Evolutionary conservation across 352 stramenopile genomes (phyloP), one percentile per base, ranked within the genome.

Genomic region (Phytopythium helicoides): DNA sequence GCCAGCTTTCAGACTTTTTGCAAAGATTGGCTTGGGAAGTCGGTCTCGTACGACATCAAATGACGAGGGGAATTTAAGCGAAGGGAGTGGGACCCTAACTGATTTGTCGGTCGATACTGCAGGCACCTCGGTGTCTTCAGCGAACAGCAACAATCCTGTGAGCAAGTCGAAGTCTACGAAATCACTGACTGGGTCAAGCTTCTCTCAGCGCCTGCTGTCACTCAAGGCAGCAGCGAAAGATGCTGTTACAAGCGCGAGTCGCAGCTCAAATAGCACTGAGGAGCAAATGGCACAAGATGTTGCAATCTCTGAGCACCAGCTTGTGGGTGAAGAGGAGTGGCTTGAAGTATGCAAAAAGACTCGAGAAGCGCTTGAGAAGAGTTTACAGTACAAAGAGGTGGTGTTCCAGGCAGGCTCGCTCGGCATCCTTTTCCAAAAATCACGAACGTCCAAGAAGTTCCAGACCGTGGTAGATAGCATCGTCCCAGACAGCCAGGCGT

Each of bases 381-480:
- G 62, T 36, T 45, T 70, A 9, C 58, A 60, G 4, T 71, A 64
- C 58, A 81, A 80, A n/a, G 82, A 90, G 26, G 81, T 95, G 3
- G 64, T 86, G 3, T 80, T 95, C 40, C 68, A 92, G 37, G 28
- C 47, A 21, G 86, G 81, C 1, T 77, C 83, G 11, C 76, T 94
- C 18, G 86, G 86, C 1, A 91, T 95, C 36, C 45, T 92, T 23
- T 87, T 95, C 36, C 81, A 93, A 40, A 86, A 83, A 41, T 81
- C 83, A 12, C 67, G 66, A 35, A 68, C 54, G 2, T 84, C 75
- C 33, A 89, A 83, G 47, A 81, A 72, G 49, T 94, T 79, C 37
- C 68, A 85, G 46, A 80, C 81, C 4, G 68, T 90, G 0, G 84
- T 95, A 6, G 86, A 95, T 52, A 93, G 77, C 28, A 71, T 95